phyloP scores from a whole-genome alignment of 108 stramenopile genomes.

The Skeletonema tropicum region DNA sequence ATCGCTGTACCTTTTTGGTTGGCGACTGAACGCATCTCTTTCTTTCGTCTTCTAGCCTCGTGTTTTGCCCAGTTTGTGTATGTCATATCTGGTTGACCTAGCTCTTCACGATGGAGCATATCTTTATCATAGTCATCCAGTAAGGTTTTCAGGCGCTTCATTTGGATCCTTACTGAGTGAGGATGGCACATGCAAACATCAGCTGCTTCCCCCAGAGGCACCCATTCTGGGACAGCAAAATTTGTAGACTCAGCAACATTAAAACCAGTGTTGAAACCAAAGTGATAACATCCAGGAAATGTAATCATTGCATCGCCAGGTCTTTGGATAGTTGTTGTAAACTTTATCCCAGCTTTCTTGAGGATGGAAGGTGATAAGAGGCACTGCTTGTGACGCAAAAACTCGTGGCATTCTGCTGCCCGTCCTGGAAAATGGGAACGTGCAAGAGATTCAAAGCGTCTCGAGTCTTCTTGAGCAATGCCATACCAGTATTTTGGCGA shows the following conservation, averaged over 20 bases:
- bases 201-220: constrained; percentile 81
- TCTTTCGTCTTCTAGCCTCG: constrained; percentile 50
- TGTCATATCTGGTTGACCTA: constrained; percentile 31
- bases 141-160: constrained; percentile 76
- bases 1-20: constrained; percentile 16
- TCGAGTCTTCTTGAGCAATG: constrained; percentile 74
- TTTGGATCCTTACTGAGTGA: constrained; percentile 90
- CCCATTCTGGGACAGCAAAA: constrained; percentile 95
- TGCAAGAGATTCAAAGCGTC: constrained; percentile 86
- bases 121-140: constrained; percentile 75
- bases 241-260: constrained; percentile 98
- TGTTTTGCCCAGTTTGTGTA: constrained; percentile 54
- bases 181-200: constrained; percentile 91
- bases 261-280: constrained; percentile 98
- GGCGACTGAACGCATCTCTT: constrained; percentile 12
- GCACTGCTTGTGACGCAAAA: constrained; percentile 95
- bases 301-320: constrained; percentile 98
- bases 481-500: constrained; percentile 99
- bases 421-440: constrained; percentile 73
- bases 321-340: constrained; percentile 89
- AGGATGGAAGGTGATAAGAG: constrained; percentile 88
- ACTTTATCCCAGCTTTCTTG: constrained; percentile 91
- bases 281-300: constrained; percentile 95
- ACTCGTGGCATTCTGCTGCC: constrained; percentile 81
- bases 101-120: constrained; percentile 35